Percentiles rank a stretch among this genome's conserved stretches.
Conservation (phyloP, 257 asterid species). For the Nicotiana otophora region DNA sequence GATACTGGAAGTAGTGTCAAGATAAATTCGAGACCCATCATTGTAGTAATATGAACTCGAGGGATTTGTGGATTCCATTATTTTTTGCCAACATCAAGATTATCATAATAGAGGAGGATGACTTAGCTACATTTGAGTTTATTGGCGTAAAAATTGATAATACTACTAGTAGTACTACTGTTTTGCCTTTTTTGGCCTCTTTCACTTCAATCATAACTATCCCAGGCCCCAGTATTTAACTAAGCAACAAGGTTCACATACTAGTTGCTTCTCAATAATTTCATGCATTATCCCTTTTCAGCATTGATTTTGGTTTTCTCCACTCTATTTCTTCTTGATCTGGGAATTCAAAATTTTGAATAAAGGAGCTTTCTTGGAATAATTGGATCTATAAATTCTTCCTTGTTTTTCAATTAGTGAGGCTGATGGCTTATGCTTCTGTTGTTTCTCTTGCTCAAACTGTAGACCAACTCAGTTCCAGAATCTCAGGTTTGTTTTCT, state of each 20-base stretch:
- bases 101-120: too few species aligned
- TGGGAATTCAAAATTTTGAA: neutral
- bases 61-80: too few species aligned
- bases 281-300: neutral
- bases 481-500: slow-evolving; percentile 2
- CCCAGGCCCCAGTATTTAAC: neutral
- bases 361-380: neutral
- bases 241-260: neutral
- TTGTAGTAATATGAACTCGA: too few species aligned
- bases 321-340: neutral
- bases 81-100: too few species aligned
- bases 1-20: too few species aligned
- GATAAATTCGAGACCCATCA: too few species aligned
- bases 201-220: neutral
- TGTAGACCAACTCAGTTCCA: neutral
- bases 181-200: too few species aligned
- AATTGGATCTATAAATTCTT: too few species aligned
- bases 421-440: slow-evolving; percentile 8
- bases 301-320: neutral
- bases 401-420: neutral
- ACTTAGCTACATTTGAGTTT: too few species aligned
- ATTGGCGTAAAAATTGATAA: neutral
- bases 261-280: neutral
- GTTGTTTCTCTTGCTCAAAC: slow-evolving; percentile 3
- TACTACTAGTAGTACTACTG: neutral